phyloP scores from a whole-genome alignment of 2,329 filamentous ascomycete species.

The Penicillium sp. region DNA sequence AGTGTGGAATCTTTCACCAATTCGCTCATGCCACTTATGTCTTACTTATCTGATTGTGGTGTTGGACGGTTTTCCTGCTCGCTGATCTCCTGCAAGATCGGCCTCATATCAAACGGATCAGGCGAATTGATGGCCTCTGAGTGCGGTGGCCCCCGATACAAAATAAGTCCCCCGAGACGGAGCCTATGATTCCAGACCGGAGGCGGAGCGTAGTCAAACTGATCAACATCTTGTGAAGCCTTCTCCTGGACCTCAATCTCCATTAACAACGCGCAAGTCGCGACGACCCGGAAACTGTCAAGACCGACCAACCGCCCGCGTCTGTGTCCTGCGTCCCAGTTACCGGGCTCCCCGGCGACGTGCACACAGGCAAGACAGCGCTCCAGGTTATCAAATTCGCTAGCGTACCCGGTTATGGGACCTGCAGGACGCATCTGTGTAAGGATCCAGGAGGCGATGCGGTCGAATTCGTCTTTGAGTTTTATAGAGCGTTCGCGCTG shows the following conservation, averaged over 20 bases:
- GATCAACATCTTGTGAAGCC: neutral
- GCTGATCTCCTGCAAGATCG: too few species aligned
- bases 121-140: too few species aligned
- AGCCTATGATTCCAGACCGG: too few species aligned
- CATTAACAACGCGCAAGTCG: constrained; percentile 23
- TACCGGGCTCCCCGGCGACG: constrained; percentile 11
- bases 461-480: constrained; percentile 51
- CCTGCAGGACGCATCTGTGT: constrained; percentile 15
- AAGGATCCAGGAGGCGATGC: constrained; percentile 25
- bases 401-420: constrained; percentile 9
- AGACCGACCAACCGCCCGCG: constrained; percentile 16
- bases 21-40: too few species aligned
- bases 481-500: constrained; percentile 49
- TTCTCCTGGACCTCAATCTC: constrained; percentile 24
- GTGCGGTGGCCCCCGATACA: too few species aligned
- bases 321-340: neutral
- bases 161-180: too few species aligned
- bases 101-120: too few species aligned
- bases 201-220: too few species aligned
- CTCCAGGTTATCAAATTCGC: constrained; percentile 17
- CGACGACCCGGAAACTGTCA: constrained; percentile 24
- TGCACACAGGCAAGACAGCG: constrained; percentile 25
- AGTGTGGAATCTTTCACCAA: too few species aligned
- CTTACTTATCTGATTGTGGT: too few species aligned
- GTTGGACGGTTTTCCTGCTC: too few species aligned